Evolutionary conservation across 2,329 filamentous ascomycete species (phyloP).

Genomic region (Colletotrichum lupini): DNA sequence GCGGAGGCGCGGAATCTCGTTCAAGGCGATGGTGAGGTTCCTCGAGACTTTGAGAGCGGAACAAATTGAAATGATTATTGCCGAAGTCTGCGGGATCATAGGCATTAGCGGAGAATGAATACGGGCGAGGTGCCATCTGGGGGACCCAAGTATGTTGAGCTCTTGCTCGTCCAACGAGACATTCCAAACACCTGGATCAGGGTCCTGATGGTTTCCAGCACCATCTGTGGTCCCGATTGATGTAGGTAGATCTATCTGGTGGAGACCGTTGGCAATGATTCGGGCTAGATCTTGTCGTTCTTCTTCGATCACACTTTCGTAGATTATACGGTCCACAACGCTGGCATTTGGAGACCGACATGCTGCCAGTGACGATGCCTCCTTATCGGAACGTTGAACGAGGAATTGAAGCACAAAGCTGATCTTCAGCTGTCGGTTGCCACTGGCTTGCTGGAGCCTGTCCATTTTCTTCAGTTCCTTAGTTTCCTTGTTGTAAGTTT

Average conservation of each 20-base stretch:
- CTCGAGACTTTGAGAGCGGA: neutral
- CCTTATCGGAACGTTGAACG: neutral
- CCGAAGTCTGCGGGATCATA: neutral
- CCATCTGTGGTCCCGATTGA: neutral
- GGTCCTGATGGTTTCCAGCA: neutral
- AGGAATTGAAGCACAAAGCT: neutral
- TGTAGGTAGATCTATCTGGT: neutral
- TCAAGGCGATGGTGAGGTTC: neutral
- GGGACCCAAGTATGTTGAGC: neutral
- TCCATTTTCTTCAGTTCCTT: neutral
- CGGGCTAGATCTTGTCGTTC: neutral
- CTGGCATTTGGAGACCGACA: neutral
- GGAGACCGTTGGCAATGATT: neutral
- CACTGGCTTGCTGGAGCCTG: neutral
- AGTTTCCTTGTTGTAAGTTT: neutral
- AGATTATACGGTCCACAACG: neutral
- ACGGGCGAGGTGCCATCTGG: conserved; percentile 1
- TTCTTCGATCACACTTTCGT: neutral
- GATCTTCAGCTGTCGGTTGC: neutral
- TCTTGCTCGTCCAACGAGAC: neutral
- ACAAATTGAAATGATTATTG: neutral
- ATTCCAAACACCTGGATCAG: neutral
- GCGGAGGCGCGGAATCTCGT: neutral
- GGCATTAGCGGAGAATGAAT: conserved; percentile 5
- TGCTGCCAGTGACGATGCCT: neutral